Base-by-base conservation (phyloP, 192 early-diverging fungal genomes). In the Backusella macrospora region DNA sequence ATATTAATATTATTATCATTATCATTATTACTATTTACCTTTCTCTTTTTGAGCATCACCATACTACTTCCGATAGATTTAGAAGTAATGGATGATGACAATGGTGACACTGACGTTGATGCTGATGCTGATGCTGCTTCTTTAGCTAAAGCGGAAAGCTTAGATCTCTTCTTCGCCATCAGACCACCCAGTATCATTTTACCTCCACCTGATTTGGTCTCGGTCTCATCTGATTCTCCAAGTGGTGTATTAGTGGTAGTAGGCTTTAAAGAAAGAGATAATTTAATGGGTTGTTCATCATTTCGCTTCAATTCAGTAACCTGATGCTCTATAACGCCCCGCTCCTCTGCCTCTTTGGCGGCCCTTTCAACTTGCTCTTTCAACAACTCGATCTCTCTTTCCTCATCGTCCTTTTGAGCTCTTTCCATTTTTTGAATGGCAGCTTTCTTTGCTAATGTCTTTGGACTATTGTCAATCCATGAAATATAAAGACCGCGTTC, bases 381-480 rank as follows among this genome's bases (percentile, higher is more conserved):
- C 29, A 99, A 83, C 72, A 91, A 65, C 78, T 76, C 84, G 42
- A 90, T 88, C 69, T 94, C 92, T 15, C 93, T 80, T 75, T 98
- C 91, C 48, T 99, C 96, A 39, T 96, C 96, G 62, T 91, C 91
- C 82, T 90, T 89, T 59, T 92, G 90, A 74, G 88, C 82, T 21
- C 94, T 86, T 46, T 95, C 93, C 76, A 93, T 93, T 72, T 90
- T 95, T 68, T 78, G 74, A 34, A 94, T 88, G 3, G 94, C 93
- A 26, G 87, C 93, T 81, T 93, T 91, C 72, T 91, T 78, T 6
- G 92, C 95, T 59, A 99, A 76, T 3, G 94, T 90, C 76, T 95
- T 94, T 15, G 95, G 95, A 18, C 92, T 91, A 68, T 91, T 90
- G 72, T 99, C 98, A 29, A 99, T 91, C 94, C 94, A 98, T 34